phyloP scores from a whole-genome alignment of 169 alveolate species.

The Theileria parva region DNA sequence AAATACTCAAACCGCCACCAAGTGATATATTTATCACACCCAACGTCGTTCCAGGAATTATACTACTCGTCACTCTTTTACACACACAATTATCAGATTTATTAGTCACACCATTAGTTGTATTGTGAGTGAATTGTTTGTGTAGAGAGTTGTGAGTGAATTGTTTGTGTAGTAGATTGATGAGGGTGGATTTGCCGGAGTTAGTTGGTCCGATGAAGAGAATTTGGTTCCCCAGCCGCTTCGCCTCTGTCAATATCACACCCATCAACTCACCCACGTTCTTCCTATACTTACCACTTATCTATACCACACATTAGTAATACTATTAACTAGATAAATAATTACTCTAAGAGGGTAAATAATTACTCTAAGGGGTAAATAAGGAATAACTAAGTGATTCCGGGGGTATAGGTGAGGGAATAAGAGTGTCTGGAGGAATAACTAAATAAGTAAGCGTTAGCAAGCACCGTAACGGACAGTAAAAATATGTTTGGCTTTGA shows the following conservation, averaged over 20 bases:
- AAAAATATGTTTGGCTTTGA: constrained; percentile 51
- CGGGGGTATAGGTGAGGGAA: too few species aligned
- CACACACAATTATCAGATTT: not conserved
- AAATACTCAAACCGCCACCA: constrained; percentile 63
- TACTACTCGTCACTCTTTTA: constrained; percentile 51
- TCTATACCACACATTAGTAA: not conserved
- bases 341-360: too few species aligned
- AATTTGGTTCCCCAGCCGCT: constrained; percentile 33
- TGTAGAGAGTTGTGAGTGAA: not conserved
- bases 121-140: too few species aligned
- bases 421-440: constrained; percentile 6
- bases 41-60: constrained; percentile 78
- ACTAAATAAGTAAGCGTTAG: too few species aligned
- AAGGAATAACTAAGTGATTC: not conserved
- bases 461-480: constrained; percentile 6
- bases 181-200: constrained; percentile 56
- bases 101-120: constrained; percentile 17
- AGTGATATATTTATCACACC: constrained; percentile 65
- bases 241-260: constrained; percentile 15
- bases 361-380: not conserved
- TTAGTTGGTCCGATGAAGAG: constrained; percentile 64
- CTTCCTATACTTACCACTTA: not conserved
- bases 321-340: too few species aligned
- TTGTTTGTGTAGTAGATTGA: constrained; percentile 27
- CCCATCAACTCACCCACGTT: not conserved